Base-by-base conservation (phyloP, 257 asterid species). In the Penstemon davidsonii region DNA sequence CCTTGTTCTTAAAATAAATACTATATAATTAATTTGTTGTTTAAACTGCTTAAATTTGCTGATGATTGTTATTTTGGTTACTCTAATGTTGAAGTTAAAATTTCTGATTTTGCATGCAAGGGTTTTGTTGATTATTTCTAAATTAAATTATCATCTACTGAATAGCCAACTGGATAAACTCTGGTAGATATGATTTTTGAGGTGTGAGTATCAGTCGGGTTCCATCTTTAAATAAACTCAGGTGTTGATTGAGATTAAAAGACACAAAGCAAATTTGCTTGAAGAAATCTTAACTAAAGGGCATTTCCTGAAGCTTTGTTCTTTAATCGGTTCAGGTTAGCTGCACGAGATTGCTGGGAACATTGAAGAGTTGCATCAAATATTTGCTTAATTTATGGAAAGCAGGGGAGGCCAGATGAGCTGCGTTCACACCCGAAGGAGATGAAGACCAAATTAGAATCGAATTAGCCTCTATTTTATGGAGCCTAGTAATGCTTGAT, bases 291-390 rank as follows among this genome's bases (percentile, higher is more conserved):
- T 46, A 46, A 12, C 36, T 11, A 2, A 25, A 63, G 12, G 49
- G 18, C 63, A 55, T 58, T 42, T 46, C 60, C 46, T 56, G 6
- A 55, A 18, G 37, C 51, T 50, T 5, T 8, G 49, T 50, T 54
- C 15, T 49, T 11, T 13, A 60, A 41, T 58, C 65, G 64, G 54
- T 36, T 64, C 67, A 60, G 72, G 70, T 65, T 55, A 38, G 40
- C 61, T 60, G 52, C 60, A 49, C 19, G 47, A 72, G 63, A 45
- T 59, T 64, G n/a, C 8, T 37, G 65, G 64, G 76, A 57, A 65
- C 56, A 46, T 5, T 13, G 15, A 44, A 25, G 59, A 65, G 33
- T 55, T 33, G 53, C 11, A 46, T 36, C 18, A 55, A 60, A 50
- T 44, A 53, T 51, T 33, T 46, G 49, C 70, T 62, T 67, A 50